These are phyloP conservation scores for Ammopiptanthus mongolicus DNA, from an alignment of 306 rosid genomes.

Conservation along the genomic window DNA sequence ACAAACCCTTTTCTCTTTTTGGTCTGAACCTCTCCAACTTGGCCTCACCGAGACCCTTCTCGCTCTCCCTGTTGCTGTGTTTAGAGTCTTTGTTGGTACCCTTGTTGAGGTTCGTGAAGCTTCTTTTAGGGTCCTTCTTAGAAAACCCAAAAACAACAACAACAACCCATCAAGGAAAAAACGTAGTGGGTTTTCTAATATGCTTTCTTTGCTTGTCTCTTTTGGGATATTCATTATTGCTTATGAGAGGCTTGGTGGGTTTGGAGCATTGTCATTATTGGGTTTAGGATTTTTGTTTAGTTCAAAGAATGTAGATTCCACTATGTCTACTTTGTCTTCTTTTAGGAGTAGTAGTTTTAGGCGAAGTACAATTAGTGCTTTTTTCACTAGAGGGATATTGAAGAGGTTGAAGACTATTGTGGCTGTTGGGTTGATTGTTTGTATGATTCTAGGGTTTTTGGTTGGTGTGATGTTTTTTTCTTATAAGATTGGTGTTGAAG, in stretches of 20 bases:
- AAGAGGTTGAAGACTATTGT: slow-evolving; percentile 61
- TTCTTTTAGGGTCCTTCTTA: slow-evolving; percentile 30
- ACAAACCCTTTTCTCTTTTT: slow-evolving; percentile 60
- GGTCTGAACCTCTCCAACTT: slow-evolving; percentile 64
- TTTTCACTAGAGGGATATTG: slow-evolving; percentile 65
- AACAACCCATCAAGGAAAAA: neutral
- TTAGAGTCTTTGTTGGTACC: slow-evolving; percentile 68
- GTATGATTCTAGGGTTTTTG: slow-evolving; percentile 77
- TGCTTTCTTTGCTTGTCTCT: slow-evolving; percentile 71
- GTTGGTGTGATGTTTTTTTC: slow-evolving; percentile 72
- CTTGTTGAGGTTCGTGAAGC: slow-evolving; percentile 72
- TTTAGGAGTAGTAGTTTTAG: slow-evolving; percentile 68
- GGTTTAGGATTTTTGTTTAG: slow-evolving; percentile 66
- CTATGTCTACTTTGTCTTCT: slow-evolving; percentile 72
- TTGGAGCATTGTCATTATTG: slow-evolving; percentile 55
- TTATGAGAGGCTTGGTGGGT: slow-evolving; percentile 63
- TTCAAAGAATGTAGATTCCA: slow-evolving; percentile 60
- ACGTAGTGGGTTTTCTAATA: slow-evolving; percentile 60
- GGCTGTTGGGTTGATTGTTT: slow-evolving; percentile 73
- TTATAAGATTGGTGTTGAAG: slow-evolving; percentile 89
- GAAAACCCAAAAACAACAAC: slow-evolving; percentile 34
- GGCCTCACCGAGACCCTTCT: slow-evolving; percentile 88
- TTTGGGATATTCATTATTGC: slow-evolving; percentile 69
- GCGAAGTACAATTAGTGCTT: slow-evolving; percentile 56
- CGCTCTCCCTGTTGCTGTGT: slow-evolving; percentile 67